Conservation (phyloP, 805 yeast species). For the Zygosaccharomyces lentus region DNA sequence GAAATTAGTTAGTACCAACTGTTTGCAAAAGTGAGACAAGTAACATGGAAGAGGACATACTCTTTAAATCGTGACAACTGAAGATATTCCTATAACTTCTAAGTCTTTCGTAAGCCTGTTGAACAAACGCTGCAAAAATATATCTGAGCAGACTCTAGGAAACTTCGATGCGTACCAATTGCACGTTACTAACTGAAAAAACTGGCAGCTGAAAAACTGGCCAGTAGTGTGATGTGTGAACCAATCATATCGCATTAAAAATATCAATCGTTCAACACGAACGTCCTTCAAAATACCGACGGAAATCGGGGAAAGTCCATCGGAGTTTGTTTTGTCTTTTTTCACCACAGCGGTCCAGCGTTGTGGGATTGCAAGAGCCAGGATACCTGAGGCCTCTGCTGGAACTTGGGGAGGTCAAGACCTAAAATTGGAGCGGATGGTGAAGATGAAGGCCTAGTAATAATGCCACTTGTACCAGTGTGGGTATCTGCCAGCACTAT, state of each 20-base stretch:
- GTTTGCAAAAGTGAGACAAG: not conserved
- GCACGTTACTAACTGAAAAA: slow-evolving; percentile 4
- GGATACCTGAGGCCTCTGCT: slow-evolving; percentile 6
- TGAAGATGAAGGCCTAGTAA: not conserved
- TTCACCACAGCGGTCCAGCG: slow-evolving; percentile 13
- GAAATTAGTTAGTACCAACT: slow-evolving; percentile 1
- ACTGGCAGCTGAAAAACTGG: slow-evolving; percentile 3
- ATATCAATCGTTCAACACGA: not conserved
- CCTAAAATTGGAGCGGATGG: not conserved
- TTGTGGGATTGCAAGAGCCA: slow-evolving; percentile 6
- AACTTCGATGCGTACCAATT: slow-evolving; percentile 9
- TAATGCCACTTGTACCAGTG: not conserved
- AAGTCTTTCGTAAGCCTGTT: not conserved
- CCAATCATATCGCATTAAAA: slow-evolving; percentile 18
- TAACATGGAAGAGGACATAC: slow-evolving; percentile 4
- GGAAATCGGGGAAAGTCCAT: not conserved
- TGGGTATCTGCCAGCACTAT: slow-evolving; percentile 5
- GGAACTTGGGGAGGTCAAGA: slow-evolving; percentile 7
- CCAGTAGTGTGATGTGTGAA: not conserved
- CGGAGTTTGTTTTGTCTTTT: not conserved
- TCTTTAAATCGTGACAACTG: not conserved
- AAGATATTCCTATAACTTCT: not conserved
- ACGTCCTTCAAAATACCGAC: not conserved
- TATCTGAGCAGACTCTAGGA: not conserved
- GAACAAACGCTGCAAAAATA: not conserved